A percentile compares a stretch with the other conserved stretches of the same genome.
phyloP scores from a whole-genome alignment of 805 yeast genomes.

The Starmerella etchellsii region DNA sequence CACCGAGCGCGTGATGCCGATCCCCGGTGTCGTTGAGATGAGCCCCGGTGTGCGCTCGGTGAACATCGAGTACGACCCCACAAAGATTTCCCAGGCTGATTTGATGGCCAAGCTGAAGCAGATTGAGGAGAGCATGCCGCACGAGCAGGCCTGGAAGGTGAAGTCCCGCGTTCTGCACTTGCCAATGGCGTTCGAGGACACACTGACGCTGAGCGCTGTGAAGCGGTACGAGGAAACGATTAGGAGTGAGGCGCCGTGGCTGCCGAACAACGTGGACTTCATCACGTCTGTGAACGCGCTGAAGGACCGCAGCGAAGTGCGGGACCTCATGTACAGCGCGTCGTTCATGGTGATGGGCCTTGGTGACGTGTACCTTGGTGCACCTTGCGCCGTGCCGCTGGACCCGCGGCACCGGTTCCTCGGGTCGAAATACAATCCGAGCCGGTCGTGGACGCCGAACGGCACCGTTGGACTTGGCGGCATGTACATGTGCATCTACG shows the following conservation, averaged over 20 bases:
- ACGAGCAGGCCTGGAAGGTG: conserved; percentile 68
- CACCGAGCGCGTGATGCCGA: conserved; percentile 56
- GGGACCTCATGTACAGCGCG: conserved; percentile 77
- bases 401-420: conserved; percentile 90
- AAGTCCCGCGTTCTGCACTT: conserved; percentile 68
- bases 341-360: conserved; percentile 84
- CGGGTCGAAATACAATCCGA: conserved; percentile 92
- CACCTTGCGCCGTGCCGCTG: conserved; percentile 96
- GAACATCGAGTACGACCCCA: conserved; percentile 67
- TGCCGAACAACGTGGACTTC: conserved; percentile 94
- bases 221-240: conserved; percentile 87
- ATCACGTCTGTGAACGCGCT: conserved; percentile 79
- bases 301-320: conserved; percentile 51
- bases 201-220: conserved; percentile 78
- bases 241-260: conserved; percentile 89
- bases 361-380: conserved; percentile 95
- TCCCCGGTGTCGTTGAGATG: conserved; percentile 82
- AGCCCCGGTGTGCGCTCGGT: conserved; percentile 96
- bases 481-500: conserved; percentile 96
- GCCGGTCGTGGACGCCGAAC: conserved; percentile 89
- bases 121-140: conserved; percentile 31
- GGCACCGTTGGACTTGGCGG: conserved; percentile 99
- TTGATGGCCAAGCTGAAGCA: conserved; percentile 55
- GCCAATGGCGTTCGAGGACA: conserved; percentile 96
- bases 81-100: conserved; percentile 44